Conservation (phyloP, 257 asterid species). For the Solanum stenotomum region DNA sequence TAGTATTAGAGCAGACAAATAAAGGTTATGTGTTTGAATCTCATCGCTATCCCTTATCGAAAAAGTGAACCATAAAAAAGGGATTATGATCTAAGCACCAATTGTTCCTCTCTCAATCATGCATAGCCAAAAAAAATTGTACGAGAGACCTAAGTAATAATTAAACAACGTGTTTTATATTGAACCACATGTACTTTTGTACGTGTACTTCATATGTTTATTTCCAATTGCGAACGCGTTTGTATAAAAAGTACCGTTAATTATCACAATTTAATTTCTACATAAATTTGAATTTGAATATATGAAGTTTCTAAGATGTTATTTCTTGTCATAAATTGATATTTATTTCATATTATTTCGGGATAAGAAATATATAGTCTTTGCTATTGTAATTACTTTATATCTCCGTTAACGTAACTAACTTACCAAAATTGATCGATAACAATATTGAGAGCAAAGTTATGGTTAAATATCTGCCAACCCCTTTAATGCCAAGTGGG, state of each 20-base stretch:
- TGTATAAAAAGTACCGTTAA: background rate
- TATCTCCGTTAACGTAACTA: background rate
- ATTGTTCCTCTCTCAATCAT: background rate
- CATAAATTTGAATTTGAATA: background rate
- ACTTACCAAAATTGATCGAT: background rate
- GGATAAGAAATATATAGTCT: background rate
- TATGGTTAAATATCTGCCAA: background rate
- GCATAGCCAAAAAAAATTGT: background rate
- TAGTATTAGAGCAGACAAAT: background rate
- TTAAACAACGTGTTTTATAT: background rate
- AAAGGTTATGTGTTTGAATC: background rate
- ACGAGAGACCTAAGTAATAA: background rate
- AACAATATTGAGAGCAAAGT: background rate
- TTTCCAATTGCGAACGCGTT: background rate
- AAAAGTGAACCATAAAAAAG: background rate
- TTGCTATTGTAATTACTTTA: background rate
- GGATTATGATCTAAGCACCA: background rate
- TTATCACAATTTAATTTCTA: background rate
- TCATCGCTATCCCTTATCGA: background rate
- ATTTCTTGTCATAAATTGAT: background rate
- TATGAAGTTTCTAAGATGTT: background rate
- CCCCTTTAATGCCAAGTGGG: background rate
- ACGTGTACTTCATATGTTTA: background rate
- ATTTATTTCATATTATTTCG: background rate
- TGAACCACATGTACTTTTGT: background rate